Base-by-base conservation (phyloP, 2,329 filamentous ascomycete genomes). In the Talaromyces sp. region DNA sequence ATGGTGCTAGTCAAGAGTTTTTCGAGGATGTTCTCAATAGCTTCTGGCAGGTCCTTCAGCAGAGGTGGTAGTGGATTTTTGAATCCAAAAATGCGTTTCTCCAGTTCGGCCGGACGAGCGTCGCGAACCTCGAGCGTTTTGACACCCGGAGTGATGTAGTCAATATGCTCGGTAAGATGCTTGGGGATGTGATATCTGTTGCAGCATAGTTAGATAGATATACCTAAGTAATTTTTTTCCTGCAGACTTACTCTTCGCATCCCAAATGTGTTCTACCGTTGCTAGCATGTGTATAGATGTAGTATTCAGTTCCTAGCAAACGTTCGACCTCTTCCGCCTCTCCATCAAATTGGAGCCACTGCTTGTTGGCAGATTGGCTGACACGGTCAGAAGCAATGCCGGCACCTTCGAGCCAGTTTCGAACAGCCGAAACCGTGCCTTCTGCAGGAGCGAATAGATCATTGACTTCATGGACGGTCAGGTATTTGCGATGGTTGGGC, bases 301-400 rank as follows among this genome's bases (percentile, higher is more conserved):
- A 71, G 63, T 76, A 78, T 48, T 75, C 63, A 0, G 75, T 71
- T 33, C 67, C 66, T 5, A 78, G 64, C 28, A 78, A 62, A 2
- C 60, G 57, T 58, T 77, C 75, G 2, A 73, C 66, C 46, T 75
- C 72, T 11, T 65, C 63, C 2, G 73, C 69, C 1, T 69, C 65
- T 0, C 71, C 69, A 22, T 75, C 69, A 57, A 78, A 77, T 11
- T 72, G 69, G 3, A 78, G 65, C 75, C 75, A 77, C 45, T 71
- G 69, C 45, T 68, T 68, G 57, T 72, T 72, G 25, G 59, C 56
- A 1, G 69, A 70, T 17, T 67, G 67, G 1, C 63, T 63, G 33
- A 72, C 55, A 1, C 69, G 67, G n/a, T 63, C 52, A 8, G 53
- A 19, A 6, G 62, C 41, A 41, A 72, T 65, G 1, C 69, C 68